A percentile compares a stretch with the other conserved stretches of the same genome.
Evolutionary conservation across 75 land plant genomes (phyloP).

Genomic region (Pinus tabuliformis): DNA sequence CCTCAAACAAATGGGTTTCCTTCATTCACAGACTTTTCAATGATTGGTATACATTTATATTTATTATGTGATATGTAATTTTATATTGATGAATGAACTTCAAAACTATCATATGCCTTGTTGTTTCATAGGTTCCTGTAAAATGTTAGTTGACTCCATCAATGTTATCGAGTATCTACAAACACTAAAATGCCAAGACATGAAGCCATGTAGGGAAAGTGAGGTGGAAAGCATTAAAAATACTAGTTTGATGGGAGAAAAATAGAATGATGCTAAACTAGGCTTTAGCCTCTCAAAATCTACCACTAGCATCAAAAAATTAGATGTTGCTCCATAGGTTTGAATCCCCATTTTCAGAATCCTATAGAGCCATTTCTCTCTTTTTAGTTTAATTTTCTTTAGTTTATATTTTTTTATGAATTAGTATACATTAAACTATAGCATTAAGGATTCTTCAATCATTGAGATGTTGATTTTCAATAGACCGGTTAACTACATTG

Average conservation of each 20-base stretch:
- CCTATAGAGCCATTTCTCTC: too few species aligned
- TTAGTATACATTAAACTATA: too few species aligned
- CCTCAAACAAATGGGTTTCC: constrained; percentile 12
- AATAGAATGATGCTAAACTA: background rate
- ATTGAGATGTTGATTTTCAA: background rate
- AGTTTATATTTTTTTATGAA: too few species aligned
- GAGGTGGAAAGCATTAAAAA: constrained; percentile 3
- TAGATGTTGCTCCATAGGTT: too few species aligned
- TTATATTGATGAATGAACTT: background rate
- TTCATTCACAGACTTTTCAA: constrained; percentile 17
- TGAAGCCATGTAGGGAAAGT: background rate
- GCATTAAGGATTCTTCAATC: background rate
- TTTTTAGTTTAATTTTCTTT: too few species aligned
- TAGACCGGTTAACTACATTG: background rate
- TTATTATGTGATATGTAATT: background rate
- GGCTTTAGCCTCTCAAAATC: too few species aligned
- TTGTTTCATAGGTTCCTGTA: background rate
- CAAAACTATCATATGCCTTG: background rate
- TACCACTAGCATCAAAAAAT: too few species aligned
- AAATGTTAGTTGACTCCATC: background rate
- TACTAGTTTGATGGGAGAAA: background rate
- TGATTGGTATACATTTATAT: constrained; percentile 20
- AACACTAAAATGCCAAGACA: constrained; percentile 1
- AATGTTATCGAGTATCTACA: constrained; percentile 6
- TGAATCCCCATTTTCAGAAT: too few species aligned